Evolutionary conservation across 352 stramenopile genomes (phyloP).

Genomic region (Globisporangium paroecandrum): DNA sequence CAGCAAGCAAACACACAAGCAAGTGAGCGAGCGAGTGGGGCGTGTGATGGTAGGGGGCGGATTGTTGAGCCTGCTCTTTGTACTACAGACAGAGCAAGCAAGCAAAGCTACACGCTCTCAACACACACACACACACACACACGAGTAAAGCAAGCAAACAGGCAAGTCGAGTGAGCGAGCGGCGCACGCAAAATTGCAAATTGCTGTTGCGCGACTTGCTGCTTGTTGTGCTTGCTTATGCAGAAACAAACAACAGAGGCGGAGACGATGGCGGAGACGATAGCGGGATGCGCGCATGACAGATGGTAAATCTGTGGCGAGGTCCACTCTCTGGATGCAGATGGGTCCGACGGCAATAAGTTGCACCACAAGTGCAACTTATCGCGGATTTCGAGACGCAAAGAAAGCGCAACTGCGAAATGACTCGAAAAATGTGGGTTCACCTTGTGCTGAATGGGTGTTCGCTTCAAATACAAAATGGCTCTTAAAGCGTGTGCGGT

Average conservation of each 20-base stretch:
- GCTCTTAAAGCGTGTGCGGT: neutral
- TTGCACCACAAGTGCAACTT: neutral
- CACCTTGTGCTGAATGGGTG: neutral
- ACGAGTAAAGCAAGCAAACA: neutral
- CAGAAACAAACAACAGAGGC: neutral
- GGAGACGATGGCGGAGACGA: neutral
- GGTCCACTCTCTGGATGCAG: neutral
- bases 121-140: too few species aligned
- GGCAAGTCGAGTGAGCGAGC: neutral
- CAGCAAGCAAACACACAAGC: neutral
- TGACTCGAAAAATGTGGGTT: neutral
- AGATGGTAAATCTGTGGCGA: neutral
- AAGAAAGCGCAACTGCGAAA: neutral
- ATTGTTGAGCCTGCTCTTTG: neutral
- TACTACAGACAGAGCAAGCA: neutral
- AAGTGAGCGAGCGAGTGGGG: neutral
- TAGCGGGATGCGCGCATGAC: neutral
- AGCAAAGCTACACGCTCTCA: neutral
- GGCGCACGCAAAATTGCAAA: neutral
- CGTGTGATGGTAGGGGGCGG: neutral
- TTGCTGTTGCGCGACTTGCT: neutral
- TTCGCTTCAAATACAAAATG: neutral
- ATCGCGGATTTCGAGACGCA: neutral
- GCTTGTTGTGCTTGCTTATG: neutral
- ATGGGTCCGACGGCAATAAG: neutral